phyloP scores from a whole-genome alignment of 306 rosid species.

The Vigna angularis region DNA sequence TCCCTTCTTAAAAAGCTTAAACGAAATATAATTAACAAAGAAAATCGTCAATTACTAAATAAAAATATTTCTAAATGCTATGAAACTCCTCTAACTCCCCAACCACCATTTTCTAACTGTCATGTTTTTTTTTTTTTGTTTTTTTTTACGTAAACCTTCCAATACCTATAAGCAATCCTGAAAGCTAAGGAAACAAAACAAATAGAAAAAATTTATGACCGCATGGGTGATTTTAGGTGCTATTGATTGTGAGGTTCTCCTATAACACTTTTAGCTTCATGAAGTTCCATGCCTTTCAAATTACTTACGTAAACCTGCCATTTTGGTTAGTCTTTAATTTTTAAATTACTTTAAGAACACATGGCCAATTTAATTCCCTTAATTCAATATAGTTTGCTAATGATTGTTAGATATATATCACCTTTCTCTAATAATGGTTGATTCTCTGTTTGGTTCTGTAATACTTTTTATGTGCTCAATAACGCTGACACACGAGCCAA shows the following conservation, averaged over 20 bases:
- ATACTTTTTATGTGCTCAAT: neutral
- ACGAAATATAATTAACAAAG: no score
- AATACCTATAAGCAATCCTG: constrained; percentile 58
- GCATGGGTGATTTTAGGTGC: constrained; percentile 98
- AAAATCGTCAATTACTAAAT: no score
- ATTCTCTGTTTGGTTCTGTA: constrained; percentile 20
- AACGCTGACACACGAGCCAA: no score
- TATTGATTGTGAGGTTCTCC: constrained; percentile 73
- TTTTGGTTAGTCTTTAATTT: constrained; percentile 21
- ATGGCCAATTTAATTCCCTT: neutral
- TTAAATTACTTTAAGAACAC: constrained; percentile 2
- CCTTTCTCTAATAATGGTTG: neutral
- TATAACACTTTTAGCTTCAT: constrained; percentile 15
- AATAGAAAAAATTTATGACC: constrained; percentile 91
- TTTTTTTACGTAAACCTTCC: no score
- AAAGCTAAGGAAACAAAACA: constrained; percentile 77
- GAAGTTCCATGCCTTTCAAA: constrained; percentile 16
- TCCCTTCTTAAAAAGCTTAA: no score
- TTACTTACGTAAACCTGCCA: neutral
- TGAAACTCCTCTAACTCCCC: no score
- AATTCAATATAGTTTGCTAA: constrained; percentile 19
- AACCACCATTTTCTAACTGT: no score
- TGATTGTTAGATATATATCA: neutral
- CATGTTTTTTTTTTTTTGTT: no score
- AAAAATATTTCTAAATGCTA: no score